Evolutionary conservation across 129 eudicot species (phyloP), one percentile per base, ranked within the genome.

Genomic region (Flaveria trinervia): DNA sequence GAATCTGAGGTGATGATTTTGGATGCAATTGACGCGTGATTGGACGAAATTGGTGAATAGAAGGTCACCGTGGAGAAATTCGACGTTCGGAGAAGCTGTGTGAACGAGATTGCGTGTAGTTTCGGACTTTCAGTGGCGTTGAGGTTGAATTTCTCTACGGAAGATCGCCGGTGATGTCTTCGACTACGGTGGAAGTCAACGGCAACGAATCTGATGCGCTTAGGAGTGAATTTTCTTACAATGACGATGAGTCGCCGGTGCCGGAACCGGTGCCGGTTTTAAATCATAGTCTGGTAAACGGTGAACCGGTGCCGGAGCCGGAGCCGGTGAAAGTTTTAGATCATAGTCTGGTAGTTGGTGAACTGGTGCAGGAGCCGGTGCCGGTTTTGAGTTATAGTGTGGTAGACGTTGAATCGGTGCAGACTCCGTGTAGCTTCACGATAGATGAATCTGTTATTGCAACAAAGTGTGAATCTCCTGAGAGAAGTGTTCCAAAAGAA

Each of bases 241-340:
- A 68, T 13, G 48, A 43, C 17, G 78, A 62, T 12, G 12, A 71
- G 1, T 23, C 66, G 3, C 81, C 85, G 6, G 72, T 73, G 41
- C 41, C 41, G 76, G 49, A 79, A 70, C 86, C 85, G 73, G 51
- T 83, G 74, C 56, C 66, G 13, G 59, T 73, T 14, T 74, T n/a
- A 10, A 5, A 59, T 26, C 33, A 67, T 8, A 30, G 14, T 46
- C n/a, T 15, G 4, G 50, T 49, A 0, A 8, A 59, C 11, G 44
- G 11, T 22, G 49, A 79, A 69, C 86, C 85, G 77, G 50, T 23
- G 26, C 41, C 41, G 41, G 41, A 4, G 7, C 41, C 41, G 76
- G 49, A 79, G 73, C 86, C 85, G 73, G 51, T 83, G 74, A 65
- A 59, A 9, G 59, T 73, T 14, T 74, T n/a, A 14, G 9, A 59